Evolutionary conservation across 441 rosid species (phyloP).

Genomic region (Populus hybrid): DNA sequence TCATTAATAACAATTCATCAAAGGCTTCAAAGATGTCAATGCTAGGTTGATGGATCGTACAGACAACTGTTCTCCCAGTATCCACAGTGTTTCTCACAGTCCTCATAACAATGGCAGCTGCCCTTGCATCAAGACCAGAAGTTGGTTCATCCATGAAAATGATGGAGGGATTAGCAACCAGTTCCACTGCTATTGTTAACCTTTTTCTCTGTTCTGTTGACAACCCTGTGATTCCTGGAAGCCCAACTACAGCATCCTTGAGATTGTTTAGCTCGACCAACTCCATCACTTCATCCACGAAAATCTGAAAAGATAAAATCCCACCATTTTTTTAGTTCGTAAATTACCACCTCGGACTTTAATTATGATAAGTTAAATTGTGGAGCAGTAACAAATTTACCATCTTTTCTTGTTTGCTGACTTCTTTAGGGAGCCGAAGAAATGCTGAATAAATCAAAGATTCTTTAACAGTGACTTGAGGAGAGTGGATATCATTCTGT

Average conservation of each 20-base stretch:
- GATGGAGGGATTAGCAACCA: conserved; percentile 50
- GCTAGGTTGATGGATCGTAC: conserved; percentile 52
- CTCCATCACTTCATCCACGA: conserved; percentile 42
- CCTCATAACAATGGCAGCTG: conserved; percentile 52
- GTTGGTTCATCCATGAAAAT: conserved; percentile 56
- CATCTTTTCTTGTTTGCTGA: conserved; percentile 62
- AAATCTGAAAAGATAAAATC: conserved; percentile 28
- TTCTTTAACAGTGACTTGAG: conserved; percentile 82
- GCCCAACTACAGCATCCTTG: conserved; percentile 40
- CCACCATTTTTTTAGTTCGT: neutral
- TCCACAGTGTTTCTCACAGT: conserved; percentile 49
- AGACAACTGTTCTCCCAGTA: conserved; percentile 48
- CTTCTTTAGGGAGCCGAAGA: conserved; percentile 76
- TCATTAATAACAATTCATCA: conserved; percentile 51
- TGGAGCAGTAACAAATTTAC: conserved; percentile 26
- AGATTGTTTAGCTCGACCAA: conserved; percentile 35
- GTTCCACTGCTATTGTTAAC: conserved; percentile 46
- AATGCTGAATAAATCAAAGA: conserved; percentile 88
- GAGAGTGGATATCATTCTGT: conserved; percentile 86
- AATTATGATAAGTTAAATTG: neutral
- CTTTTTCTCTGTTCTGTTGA: conserved; percentile 54
- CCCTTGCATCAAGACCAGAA: conserved; percentile 50
- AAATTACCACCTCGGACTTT: neutral
- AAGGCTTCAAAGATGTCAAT: conserved; percentile 27
- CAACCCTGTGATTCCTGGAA: conserved; percentile 41